Conservation (phyloP, 371 early-diverging fungal genomes). For the Amoeboaphelidium occidentale region DNA sequence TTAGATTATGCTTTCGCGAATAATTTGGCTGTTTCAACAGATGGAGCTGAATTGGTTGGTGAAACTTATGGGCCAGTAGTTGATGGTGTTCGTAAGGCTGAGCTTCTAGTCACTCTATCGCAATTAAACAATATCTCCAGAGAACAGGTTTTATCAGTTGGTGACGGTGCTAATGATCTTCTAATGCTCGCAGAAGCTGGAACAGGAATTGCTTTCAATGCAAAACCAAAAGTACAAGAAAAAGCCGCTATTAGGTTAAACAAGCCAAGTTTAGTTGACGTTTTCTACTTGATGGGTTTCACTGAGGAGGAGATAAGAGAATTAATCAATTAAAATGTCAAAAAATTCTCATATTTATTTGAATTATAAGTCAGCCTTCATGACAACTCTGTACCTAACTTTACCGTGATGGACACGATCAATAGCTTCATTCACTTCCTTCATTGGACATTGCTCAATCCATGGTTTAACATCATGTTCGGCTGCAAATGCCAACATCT, state of each 20-base stretch:
- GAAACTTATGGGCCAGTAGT: constrained; percentile 65
- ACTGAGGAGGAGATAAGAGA: constrained; percentile 18
- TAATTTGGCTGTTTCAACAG: constrained; percentile 55
- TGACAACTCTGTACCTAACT: constrained; percentile 40
- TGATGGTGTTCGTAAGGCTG: constrained; percentile 73
- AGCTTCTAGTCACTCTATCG: constrained; percentile 74
- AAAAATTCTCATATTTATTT: too few relatives aligned
- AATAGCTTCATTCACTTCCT: constrained; percentile 33
- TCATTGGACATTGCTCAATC: constrained; percentile 31
- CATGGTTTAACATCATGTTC: constrained; percentile 33
- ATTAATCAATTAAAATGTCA: too few relatives aligned
- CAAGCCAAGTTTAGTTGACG: constrained; percentile 57
- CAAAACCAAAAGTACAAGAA: constrained; percentile 84
- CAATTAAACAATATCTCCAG: constrained; percentile 59
- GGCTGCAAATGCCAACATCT: constrained; percentile 42
- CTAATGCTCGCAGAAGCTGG: constrained; percentile 90
- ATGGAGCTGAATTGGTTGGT: constrained; percentile 57
- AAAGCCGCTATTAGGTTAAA: constrained; percentile 71
- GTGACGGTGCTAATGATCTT: constrained; percentile 98
- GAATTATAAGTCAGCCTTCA: too few relatives aligned
- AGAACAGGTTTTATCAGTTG: constrained; percentile 70
- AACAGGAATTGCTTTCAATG: constrained; percentile 95
- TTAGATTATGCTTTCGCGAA: constrained; percentile 94
- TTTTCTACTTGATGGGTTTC: constrained; percentile 29
- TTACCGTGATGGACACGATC: constrained; percentile 28